Evolutionary conservation across 1,284 basidiomycete genomes (phyloP).

Genomic region (Cutaneotrichosporon sp.): DNA sequence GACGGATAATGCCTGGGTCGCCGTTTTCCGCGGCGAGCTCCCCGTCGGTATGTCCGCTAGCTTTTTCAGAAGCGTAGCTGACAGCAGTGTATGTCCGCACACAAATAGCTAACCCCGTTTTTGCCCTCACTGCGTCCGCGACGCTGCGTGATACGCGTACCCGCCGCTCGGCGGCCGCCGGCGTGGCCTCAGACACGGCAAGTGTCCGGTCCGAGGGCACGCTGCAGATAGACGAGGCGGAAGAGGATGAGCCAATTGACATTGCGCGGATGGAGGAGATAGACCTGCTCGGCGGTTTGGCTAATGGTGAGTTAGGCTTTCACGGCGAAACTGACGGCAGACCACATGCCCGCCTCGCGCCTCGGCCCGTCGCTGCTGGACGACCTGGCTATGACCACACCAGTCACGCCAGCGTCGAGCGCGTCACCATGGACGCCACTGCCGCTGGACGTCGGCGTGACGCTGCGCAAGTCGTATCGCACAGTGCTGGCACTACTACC

Average conservation of each 20-base stretch:
- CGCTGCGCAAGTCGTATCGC: conserved; percentile 77
- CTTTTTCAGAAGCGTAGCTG: neutral
- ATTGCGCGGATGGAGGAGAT: conserved; percentile 63
- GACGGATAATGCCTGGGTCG: conserved; percentile 63
- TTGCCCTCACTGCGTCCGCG: conserved; percentile 71
- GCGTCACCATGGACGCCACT: neutral
- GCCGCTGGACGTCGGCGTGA: conserved; percentile 43
- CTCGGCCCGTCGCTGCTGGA: conserved; percentile 32
- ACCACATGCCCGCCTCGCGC: conserved; percentile 31
- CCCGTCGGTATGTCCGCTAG: conserved; percentile 63
- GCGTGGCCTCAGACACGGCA: conserved; percentile 15
- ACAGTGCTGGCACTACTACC: conserved; percentile 68
- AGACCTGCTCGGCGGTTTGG: conserved; percentile 66
- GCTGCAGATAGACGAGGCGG: conserved; percentile 15
- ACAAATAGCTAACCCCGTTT: conserved; percentile 63
- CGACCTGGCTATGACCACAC: conserved; percentile 21
- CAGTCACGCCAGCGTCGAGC: neutral
- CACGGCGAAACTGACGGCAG: conserved; percentile 8
- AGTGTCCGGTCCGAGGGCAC: conserved; percentile 23
- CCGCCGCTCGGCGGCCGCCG: conserved; percentile 15
- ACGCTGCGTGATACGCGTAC: conserved; percentile 56
- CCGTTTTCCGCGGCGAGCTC: conserved; percentile 65
- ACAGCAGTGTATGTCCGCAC: conserved; percentile 58
- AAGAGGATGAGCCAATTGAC: conserved; percentile 22
- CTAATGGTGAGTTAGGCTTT: conserved; percentile 19